Conservation (phyloP, 768 basidiomycete genomes). For the Amanita subjunquillea region DNA sequence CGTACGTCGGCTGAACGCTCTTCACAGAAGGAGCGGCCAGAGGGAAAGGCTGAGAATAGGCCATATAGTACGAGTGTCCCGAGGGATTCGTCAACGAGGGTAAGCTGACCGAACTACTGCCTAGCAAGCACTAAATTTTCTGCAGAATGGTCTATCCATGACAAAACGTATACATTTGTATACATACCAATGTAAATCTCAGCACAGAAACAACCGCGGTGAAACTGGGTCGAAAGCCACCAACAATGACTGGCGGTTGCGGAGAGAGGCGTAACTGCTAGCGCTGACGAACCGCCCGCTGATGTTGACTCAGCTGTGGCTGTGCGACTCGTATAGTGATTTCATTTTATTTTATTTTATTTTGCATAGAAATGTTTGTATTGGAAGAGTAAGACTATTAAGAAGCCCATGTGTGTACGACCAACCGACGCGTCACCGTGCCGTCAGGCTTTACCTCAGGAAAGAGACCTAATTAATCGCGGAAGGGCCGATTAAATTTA, state of each 20-base stretch:
- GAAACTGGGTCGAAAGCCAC: conserved; percentile 1
- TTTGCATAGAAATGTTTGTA: too few species aligned
- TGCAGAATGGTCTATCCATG: neutral
- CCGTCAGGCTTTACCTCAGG: too few species aligned
- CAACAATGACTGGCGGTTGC: conserved; percentile 3
- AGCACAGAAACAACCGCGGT: neutral
- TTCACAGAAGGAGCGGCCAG: conserved; percentile 52
- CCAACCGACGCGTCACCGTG: too few species aligned
- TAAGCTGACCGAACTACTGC: neutral
- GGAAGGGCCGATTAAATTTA: too few species aligned
- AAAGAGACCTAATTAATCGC: too few species aligned
- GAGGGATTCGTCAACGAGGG: neutral
- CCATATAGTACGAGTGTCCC: conserved; percentile 32
- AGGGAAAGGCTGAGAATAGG: conserved; percentile 73
- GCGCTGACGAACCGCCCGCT: neutral
- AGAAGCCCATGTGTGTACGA: too few species aligned
- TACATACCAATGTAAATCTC: neutral
- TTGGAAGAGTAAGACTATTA: too few species aligned
- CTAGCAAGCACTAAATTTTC: neutral
- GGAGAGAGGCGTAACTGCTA: neutral
- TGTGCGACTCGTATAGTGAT: neutral
- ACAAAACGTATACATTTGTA: neutral
- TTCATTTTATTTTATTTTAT: too few species aligned
- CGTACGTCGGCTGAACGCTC: conserved; percentile 49
- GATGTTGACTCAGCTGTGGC: neutral